Base-by-base conservation (phyloP, 202 grass and related monocot species). In the Schoenoplectus triqueter region DNA sequence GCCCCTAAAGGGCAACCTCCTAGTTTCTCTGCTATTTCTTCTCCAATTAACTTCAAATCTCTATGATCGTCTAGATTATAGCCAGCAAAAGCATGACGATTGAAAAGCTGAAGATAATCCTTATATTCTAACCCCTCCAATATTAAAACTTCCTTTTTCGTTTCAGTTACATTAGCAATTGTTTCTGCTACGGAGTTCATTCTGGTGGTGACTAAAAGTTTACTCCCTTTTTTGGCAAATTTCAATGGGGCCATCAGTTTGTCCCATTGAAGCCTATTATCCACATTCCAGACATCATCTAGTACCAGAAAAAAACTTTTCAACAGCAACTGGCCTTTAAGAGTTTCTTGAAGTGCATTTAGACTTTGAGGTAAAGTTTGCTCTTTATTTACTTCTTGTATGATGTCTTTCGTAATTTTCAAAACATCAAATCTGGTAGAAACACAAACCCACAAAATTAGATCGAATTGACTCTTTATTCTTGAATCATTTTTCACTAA, bases 1-100 rank as follows among this genome's bases (percentile, higher is more conserved):
- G 86, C 84, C 31, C 86, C 86, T 18, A 90, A 87, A 44, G 89
- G 89, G 41, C 84, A 69, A 3, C 89, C 89, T 15, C 87, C 85
- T 14, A 91, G 60, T 73, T 80, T 75, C 10, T 31, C 9, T 11
- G 69, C 77, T 82, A 91, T 91, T 10, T 67, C 3, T 14, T 15
- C 31, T 10, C 89, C 83, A 17, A 88, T 83, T 46, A 64, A 14
- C 55, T 57, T 14, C 6, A 88, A 80, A 73, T 15, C 74, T 6
- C 8, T 1, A 15, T 39, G 9, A 11, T 6, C 5, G 48, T 86
- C 71, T 18, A 63, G 41, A 6, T 78, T 80, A 7, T 66, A 44
- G 20, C 68, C 49, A 1, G 75, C 78, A 73, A 87, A 85, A 17
- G 85, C 74, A 65, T 65, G 66, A 17, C 68, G 6, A 69, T 78